Base-by-base conservation (phyloP, 1,139 yeast genomes). In the Hemisphaericaspora subhashii region DNA sequence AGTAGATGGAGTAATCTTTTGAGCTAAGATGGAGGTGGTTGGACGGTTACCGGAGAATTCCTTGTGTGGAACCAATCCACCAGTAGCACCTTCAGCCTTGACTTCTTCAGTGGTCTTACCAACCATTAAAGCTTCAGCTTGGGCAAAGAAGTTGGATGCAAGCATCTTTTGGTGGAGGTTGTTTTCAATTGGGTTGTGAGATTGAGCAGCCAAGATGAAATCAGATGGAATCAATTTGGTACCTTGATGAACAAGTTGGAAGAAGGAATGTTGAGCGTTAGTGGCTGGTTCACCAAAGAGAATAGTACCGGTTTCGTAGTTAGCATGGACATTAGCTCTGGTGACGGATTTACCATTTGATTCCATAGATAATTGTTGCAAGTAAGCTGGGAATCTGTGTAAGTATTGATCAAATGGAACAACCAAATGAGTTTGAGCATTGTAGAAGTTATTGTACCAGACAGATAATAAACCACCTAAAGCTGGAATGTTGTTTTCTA, bases 201-300 rank as follows among this genome's bases (percentile, higher is more conserved):
- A 88, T 74, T 89, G 83, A 40, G 98, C 98, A 56, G 98, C 97
- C 58, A 92, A 71, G 60, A 92, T 88, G 72, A 92, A 92, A 68
- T 92, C 98, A 32, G 98, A 74, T 55, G 98, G 98, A 55, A 92
- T 92, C 64, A 90, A 75, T 75, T 92, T 92, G 52, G 98, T 89
- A 62, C 98, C 98, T 74, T 92, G 98, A 72, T 92, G 98, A 44
- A 92, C 96, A 69, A 92, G 81, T 73, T 92, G 98, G 92, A 92
- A 92, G 84, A 92, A 92, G 27, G 98, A 90, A 73, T 92, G 98
- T 74, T 92, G 98, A 43, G 98, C 95, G 67, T 92, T 92, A 50
- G 98, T 92, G 46, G 96, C 95, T 59, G 98, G 98, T 74, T 92
- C 98, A 61, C 98, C 98, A 60, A 92, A 92, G 59, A 92, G 74